Evolutionary conservation across 768 basidiomycete species (phyloP).

Genomic region (Boletus huronensis): DNA sequence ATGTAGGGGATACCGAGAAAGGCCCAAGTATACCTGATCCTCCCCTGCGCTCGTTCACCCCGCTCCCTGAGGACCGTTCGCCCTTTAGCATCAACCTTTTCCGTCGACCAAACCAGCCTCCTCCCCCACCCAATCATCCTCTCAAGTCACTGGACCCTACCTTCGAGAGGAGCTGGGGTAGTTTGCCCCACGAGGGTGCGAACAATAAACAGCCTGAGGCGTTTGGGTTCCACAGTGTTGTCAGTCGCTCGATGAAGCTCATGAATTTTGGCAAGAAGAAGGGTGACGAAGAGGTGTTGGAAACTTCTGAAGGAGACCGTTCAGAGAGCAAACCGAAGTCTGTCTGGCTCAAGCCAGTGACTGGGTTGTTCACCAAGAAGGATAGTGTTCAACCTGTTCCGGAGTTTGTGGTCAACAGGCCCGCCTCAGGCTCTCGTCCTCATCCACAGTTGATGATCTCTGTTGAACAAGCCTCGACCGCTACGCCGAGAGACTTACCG

Average conservation of each 20-base stretch:
- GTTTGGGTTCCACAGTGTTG: conserved; percentile 23
- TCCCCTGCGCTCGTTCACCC: conserved; percentile 47
- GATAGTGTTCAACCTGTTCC: conserved; percentile 3
- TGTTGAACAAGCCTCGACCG: conserved; percentile 37
- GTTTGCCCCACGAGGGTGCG: conserved; percentile 36
- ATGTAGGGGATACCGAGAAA: conserved; percentile 25
- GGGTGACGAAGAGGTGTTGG: conserved; percentile 28
- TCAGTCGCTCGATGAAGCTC: conserved; percentile 39
- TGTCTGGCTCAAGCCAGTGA: conserved; percentile 38
- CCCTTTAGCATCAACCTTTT: conserved; percentile 34
- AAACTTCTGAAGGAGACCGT: conserved; percentile 4
- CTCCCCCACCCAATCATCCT: conserved; percentile 24
- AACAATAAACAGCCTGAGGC: conserved; percentile 20
- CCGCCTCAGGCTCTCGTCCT: conserved; percentile 12
- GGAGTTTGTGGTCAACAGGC: conserved; percentile 22
- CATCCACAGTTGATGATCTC: conserved; percentile 42
- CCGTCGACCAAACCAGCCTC: conserved; percentile 35
- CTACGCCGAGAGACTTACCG: conserved; percentile 26
- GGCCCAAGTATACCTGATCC: conserved; percentile 16
- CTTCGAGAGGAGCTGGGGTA: conserved; percentile 44
- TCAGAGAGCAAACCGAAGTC: conserved; percentile 29
- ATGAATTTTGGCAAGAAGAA: conserved; percentile 45
- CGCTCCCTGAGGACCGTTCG: conserved; percentile 40
- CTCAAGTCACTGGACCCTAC: conserved; percentile 28
- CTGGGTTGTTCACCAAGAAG: conserved; percentile 29